These are phyloP conservation scores for Botryosphaeria dothidea DNA, from an alignment of 2,329 filamentous ascomycete species.

Conservation along the genomic window DNA sequence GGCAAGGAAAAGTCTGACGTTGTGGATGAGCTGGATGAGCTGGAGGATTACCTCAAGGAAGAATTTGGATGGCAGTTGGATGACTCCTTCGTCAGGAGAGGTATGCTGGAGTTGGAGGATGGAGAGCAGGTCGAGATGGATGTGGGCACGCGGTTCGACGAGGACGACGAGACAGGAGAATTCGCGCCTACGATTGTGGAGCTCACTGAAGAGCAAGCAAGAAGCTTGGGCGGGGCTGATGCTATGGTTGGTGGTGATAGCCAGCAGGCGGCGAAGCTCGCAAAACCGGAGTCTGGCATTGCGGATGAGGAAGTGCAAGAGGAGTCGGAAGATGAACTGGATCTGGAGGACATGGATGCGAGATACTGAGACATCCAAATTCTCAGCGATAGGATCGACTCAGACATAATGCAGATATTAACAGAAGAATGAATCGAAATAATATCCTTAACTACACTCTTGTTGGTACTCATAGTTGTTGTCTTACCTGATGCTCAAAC, in stretches of 20 bases:
- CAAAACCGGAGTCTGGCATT: conserved; percentile 11
- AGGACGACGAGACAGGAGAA: conserved; percentile 65
- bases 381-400: too few species aligned
- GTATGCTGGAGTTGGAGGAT: conserved; percentile 63
- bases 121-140: conserved; percentile 64
- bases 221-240: conserved; percentile 34
- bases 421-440: not conserved
- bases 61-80: conserved; percentile 62
- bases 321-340: conserved; percentile 40
- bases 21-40: conserved; percentile 54
- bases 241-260: conserved; percentile 26
- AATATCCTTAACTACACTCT: too few species aligned
- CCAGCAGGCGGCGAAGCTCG: conserved; percentile 38
- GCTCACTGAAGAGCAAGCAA: conserved; percentile 45
- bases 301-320: conserved; percentile 27
- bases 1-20: conserved; percentile 46
- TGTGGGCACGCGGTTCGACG: conserved; percentile 50
- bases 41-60: conserved; percentile 56
- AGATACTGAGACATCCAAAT: conserved; percentile 33
- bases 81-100: conserved; percentile 55
- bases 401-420: too few species aligned
- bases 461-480: too few species aligned
- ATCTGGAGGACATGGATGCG: conserved; percentile 41
- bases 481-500: too few species aligned
- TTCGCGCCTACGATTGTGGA: conserved; percentile 65